These are phyloP conservation scores for Saccharomycopsis sp. DNA, from an alignment of 805 yeast species.

Conservation along the genomic window DNA sequence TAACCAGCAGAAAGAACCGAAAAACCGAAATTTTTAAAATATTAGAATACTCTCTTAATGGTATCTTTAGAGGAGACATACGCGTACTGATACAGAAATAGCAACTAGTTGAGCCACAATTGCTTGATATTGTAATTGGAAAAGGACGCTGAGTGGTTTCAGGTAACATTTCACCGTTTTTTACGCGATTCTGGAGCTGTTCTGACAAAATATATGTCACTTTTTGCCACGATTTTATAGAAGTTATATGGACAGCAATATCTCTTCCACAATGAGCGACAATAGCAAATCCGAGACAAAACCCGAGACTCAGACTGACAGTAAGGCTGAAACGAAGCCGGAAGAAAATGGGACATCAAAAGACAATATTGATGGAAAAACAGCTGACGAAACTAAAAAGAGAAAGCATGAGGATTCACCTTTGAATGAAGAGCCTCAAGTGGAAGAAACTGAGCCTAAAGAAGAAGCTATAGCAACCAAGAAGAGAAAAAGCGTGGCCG, in stretches of 20 bases:
- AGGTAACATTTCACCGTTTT: too few relatives aligned
- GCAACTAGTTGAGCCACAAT: too few relatives aligned
- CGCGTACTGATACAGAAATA: too few relatives aligned
- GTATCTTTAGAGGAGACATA: too few relatives aligned
- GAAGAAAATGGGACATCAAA: background rate
- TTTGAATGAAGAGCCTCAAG: background rate
- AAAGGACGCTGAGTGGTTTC: too few relatives aligned
- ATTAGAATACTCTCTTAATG: too few relatives aligned
- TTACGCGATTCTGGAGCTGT: too few relatives aligned
- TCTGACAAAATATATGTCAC: too few relatives aligned
- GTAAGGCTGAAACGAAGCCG: background rate
- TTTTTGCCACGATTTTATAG: too few relatives aligned
- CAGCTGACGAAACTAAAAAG: background rate
- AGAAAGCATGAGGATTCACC: background rate
- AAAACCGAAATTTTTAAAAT: background rate
- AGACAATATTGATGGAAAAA: background rate
- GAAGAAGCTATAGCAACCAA: background rate
- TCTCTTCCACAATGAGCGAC: background rate
- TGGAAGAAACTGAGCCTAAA: background rate
- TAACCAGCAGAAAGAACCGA: background rate
- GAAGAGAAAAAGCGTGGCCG: background rate
- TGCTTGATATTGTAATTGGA: too few relatives aligned
- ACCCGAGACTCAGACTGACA: background rate
- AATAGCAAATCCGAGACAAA: background rate
- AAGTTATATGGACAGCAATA: background rate